Conservation (phyloP, 305 asterid species). For the Stenogyne calaminthoides region DNA sequence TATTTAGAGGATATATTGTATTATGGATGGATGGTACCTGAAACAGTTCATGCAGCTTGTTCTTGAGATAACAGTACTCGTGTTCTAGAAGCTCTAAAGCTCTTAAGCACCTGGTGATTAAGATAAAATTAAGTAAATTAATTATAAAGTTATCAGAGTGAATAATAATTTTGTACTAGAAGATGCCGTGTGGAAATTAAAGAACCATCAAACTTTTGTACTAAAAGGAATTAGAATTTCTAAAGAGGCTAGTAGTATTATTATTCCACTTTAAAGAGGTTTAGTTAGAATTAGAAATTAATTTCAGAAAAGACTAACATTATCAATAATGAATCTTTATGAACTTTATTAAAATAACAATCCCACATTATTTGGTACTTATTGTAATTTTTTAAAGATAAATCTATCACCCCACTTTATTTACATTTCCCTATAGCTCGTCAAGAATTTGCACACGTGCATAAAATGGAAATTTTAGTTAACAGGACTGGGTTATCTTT, state of each 20-base stretch:
- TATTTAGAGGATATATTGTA: no score
- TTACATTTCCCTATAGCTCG: background rate
- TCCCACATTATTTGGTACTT: background rate
- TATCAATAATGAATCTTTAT: background rate
- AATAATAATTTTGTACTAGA: background rate
- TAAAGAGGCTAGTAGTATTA: background rate
- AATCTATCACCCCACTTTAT: background rate
- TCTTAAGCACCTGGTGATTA: slow-evolving; percentile 66
- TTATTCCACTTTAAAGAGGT: background rate
- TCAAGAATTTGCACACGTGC: background rate
- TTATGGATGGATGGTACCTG: slow-evolving; percentile 42
- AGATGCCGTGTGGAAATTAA: background rate
- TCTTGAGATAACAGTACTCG: slow-evolving; percentile 87
- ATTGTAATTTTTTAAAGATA: background rate
- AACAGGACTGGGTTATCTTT: background rate
- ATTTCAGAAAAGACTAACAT: no score
- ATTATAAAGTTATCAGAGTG: background rate
- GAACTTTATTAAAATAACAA: background rate
- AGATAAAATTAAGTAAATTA: background rate
- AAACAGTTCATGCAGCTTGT: slow-evolving; percentile 80
- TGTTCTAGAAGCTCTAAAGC: slow-evolving; percentile 75
- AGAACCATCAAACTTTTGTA: background rate
- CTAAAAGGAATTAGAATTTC: background rate
- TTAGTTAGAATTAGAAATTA: no score
- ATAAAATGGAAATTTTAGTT: background rate